Base-by-base conservation (phyloP, 139 green algal genomes). In the Picochlorum sp. region DNA sequence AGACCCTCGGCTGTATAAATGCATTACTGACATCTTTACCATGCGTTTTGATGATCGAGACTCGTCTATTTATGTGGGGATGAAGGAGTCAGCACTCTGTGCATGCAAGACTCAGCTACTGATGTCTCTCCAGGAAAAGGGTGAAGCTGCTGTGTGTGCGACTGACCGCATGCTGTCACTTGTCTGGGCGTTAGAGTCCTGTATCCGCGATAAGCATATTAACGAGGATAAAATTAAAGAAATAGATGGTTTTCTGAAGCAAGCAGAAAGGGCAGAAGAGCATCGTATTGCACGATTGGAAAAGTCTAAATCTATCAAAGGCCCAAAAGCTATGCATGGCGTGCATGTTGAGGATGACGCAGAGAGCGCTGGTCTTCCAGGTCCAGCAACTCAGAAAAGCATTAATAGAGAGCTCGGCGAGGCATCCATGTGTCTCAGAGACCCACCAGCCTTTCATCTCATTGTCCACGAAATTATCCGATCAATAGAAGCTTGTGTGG, bases 51-150 rank as follows among this genome's bases (percentile, higher is more conserved):
- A 66, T 11, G 83, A 88, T 66, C 23, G 10, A n/a, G 60, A 66
- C 6, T 68, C 81, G 26, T 57, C 60, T 1, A 61, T 78, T 44
- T 85, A 82, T 26, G 57, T 85, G 20, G 77, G 77, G 18, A 58
- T 73, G 49, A 68, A 79, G 20, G 81, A 91, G 60, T 66, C 77
- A 0, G 78, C 75, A 34, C 80, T 85, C 61, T 86, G 79, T 58
- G 68, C 75, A 10, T 81, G 91, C 68, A 76, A 85, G 13, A 68
- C 66, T 6, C 72, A 90, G 75, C 80, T 94, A 63, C 78, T 92
- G 26, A 94, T 94, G 86, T 72, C 75, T 45, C 78, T 92, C 31
- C 86, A 94, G 63, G 86, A 94, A 65, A 69, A 56, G 9, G 71
- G 71, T 5, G 57, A 66, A 49, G 68, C 54, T 1, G 67, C 80